Base-by-base conservation (phyloP, 2,329 filamentous ascomycete species). In the Cladosporium sphaerospermum region DNA sequence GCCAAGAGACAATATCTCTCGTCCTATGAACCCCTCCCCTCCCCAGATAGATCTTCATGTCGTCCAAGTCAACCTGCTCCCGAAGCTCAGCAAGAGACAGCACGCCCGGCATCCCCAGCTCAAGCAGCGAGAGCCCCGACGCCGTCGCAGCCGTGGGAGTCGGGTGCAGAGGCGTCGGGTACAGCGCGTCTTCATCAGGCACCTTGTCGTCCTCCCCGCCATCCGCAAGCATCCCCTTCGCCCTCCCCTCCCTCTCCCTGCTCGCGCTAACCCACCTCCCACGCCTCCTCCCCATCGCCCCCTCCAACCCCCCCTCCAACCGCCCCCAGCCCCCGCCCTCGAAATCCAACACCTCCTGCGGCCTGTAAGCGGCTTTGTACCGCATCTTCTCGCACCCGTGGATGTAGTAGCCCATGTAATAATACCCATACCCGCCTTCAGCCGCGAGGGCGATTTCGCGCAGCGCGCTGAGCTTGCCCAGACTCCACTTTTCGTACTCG, bases 371-470 rank as follows among this genome's bases (percentile, higher is more conserved):
- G 54, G 84, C 85, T 73, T 93, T 93, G 74, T 93, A 93, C 61
- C 78, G 77, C 88, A 93, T 92, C 73, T 93, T 93, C 50, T 80
- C 76, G 62, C 88, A 92, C 52, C 74, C 82, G 67, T 91, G 87
- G 55, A 93, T 92, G 62, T 92, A 93, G 68, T 83, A 92, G 5
- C 88, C 82, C 82, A 85, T 85, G 69, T 92, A 93, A 79, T 89
- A 93, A 75, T 82, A 89, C 41, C 78, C 72, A 61, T 91, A 90
- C 0, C 81, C 84, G 5, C 74, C 75, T 63, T 92, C 87, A 2
- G 77, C 71, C 0, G 88, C 85, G 28, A 93, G 68, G 0, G 82
- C 75, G 56, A 88, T 86, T 68, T 93, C 88, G 56, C 84, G 75
- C 56, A 92, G 67, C 1, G 88, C 88, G 34, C 85, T 84, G 4